Percentiles rank a stretch among this genome's conserved stretches.
These are phyloP conservation scores for Kwoniella newhampshirensis DNA, from an alignment of 768 basidiomycete species.

Conservation along the genomic window DNA sequence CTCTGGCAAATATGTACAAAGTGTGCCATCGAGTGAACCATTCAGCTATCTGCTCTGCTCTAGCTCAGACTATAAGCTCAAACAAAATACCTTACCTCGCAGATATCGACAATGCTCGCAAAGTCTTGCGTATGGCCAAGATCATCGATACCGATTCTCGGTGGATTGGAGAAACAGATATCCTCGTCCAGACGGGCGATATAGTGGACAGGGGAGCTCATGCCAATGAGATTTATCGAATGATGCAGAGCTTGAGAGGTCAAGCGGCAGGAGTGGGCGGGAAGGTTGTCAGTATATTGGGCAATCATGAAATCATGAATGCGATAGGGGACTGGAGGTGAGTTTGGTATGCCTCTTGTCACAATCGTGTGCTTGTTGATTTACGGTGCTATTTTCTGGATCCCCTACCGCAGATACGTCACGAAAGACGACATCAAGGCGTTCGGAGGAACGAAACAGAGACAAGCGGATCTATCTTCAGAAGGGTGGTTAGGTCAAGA, in stretches of 20 bases:
- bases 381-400: too few species aligned
- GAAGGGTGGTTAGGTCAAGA: constrained; percentile 71
- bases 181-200: constrained; percentile 93
- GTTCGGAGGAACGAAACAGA: constrained; percentile 69
- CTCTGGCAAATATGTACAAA: too few species aligned
- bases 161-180: constrained; percentile 80
- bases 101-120: constrained; percentile 74
- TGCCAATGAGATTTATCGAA: constrained; percentile 61
- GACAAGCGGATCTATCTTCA: constrained; percentile 70
- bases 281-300: constrained; percentile 71
- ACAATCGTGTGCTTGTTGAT: too few species aligned
- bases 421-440: constrained; percentile 76
- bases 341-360: constrained; percentile 23
- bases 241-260: constrained; percentile 78
- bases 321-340: constrained; percentile 84
- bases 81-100: background rate
- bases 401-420: constrained; percentile 70
- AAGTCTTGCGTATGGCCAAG: constrained; percentile 74
- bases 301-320: constrained; percentile 98
- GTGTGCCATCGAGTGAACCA: too few species aligned
- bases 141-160: constrained; percentile 70
- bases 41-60: too few species aligned
- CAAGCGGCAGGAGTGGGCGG: constrained; percentile 73
- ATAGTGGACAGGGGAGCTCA: constrained; percentile 74
- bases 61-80: too few species aligned